Conservation (phyloP, 257 asterid species). For the Petrea volubilis region DNA sequence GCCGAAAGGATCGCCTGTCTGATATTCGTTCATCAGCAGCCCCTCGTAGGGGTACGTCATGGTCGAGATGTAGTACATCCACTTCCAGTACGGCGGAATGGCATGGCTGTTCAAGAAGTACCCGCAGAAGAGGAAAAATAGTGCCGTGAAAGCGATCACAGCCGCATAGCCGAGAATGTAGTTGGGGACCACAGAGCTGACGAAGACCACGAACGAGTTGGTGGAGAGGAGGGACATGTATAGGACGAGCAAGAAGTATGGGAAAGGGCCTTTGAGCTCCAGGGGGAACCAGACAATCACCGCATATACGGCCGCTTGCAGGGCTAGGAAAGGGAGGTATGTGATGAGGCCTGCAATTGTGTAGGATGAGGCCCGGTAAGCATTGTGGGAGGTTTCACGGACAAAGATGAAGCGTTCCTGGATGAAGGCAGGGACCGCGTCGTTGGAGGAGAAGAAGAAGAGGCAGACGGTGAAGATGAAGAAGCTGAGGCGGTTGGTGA, state of each 20-base stretch:
- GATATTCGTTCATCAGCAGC: conserved; percentile 71
- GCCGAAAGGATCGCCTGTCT: conserved; percentile 42
- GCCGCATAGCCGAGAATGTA: conserved; percentile 89
- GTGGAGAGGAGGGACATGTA: conserved; percentile 72
- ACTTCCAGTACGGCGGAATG: conserved; percentile 73
- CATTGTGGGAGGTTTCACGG: conserved; percentile 81
- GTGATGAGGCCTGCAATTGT: conserved; percentile 80
- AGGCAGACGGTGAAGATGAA: conserved; percentile 82
- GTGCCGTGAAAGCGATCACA: conserved; percentile 85
- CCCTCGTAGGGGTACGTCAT: conserved; percentile 92
- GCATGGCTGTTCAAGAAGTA: conserved; percentile 54
- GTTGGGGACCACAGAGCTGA: conserved; percentile 82
- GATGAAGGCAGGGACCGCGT: conserved; percentile 91
- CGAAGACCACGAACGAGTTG: conserved; percentile 78
- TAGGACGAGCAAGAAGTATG: conserved; percentile 62
- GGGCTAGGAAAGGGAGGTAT: conserved; percentile 73
- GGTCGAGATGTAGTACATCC: conserved; percentile 82
- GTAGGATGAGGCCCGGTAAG: conserved; percentile 88
- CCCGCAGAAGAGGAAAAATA: conserved; percentile 80
- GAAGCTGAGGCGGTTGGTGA: conserved; percentile 76
- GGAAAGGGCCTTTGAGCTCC: conserved; percentile 46
- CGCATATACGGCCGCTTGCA: conserved; percentile 72
- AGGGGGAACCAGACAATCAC: conserved; percentile 74
- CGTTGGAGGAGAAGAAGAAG: conserved; percentile 86
- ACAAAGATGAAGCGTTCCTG: conserved; percentile 82